These are phyloP conservation scores for Sporothrix dimorphospora DNA, from an alignment of 2,329 filamentous ascomycete genomes.

Conservation along the genomic window DNA sequence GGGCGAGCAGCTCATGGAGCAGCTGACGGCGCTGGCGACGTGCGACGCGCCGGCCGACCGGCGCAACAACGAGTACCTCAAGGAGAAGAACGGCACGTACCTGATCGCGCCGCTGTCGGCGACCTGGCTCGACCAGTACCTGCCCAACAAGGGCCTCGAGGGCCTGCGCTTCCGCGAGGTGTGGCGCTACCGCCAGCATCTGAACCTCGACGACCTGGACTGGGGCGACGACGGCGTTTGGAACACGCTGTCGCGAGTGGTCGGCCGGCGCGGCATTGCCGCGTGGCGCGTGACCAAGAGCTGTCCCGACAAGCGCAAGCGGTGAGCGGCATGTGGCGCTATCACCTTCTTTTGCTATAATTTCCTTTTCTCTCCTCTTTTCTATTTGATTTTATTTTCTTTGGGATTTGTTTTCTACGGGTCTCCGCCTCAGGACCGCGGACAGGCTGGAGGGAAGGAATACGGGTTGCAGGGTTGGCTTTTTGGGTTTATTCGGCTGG, in stretches of 20 bases:
- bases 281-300: constrained; percentile 69
- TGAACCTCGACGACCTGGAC: constrained; percentile 80
- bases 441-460: constrained; percentile 4
- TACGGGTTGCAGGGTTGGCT: background rate
- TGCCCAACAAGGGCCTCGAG: constrained; percentile 60
- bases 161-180: constrained; percentile 69
- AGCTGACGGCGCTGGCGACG: constrained; percentile 62
- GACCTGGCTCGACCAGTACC: constrained; percentile 67
- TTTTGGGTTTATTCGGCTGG: background rate
- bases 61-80: constrained; percentile 59
- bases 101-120: constrained; percentile 75
- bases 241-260: constrained; percentile 68
- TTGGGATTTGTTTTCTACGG: background rate
- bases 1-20: constrained; percentile 60
- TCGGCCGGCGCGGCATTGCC: constrained; percentile 64
- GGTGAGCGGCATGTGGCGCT: background rate
- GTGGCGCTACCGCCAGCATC: constrained; percentile 68
- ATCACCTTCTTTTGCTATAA: background rate
- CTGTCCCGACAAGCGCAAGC: constrained; percentile 43
- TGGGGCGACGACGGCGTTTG: constrained; percentile 76
- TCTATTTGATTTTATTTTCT: background rate
- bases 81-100: constrained; percentile 66
- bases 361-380: background rate
- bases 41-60: constrained; percentile 64
- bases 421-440: background rate